Conservation (phyloP, 2,329 filamentous ascomycete species). For the Lomentospora prolificans region DNA sequence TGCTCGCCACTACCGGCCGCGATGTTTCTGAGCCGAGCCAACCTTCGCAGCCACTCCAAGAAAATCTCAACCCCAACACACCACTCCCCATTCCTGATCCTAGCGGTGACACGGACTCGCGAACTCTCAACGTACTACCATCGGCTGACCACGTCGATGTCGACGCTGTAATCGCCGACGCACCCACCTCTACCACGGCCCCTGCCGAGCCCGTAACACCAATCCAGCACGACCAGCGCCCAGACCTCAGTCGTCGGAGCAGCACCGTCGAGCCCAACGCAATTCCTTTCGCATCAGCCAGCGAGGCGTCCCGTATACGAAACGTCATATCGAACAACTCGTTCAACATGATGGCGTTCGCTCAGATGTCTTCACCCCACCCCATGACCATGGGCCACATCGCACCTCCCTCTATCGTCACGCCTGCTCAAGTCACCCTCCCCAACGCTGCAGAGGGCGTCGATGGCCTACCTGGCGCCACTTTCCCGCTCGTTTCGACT, state of each 20-base stretch:
- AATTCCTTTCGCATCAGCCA: slow-evolving; percentile 23
- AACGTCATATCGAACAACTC: slow-evolving; percentile 25
- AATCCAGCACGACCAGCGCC: slow-evolving; percentile 6
- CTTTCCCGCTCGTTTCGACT: slow-evolving; percentile 23
- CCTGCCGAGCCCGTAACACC: slow-evolving; percentile 8
- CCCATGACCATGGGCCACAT: slow-evolving; percentile 18
- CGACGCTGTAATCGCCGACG: slow-evolving; percentile 11
- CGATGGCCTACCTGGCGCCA: slow-evolving; percentile 19
- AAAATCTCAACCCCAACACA: neutral
- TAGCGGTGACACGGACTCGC: neutral
- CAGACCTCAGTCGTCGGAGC: slow-evolving; percentile 11
- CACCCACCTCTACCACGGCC: slow-evolving; percentile 8
- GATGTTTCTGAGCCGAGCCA: slow-evolving; percentile 12
- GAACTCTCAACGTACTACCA: neutral
- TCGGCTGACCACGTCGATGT: neutral
- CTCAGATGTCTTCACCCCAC: slow-evolving; percentile 26
- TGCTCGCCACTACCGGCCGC: slow-evolving; percentile 1
- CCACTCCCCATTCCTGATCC: neutral
- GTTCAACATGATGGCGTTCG: slow-evolving; percentile 36
- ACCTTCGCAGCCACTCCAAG: neutral
- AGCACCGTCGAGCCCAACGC: slow-evolving; percentile 16
- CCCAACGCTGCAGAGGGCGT: slow-evolving; percentile 24
- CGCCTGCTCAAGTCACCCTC: slow-evolving; percentile 34
- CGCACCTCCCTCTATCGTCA: slow-evolving; percentile 31
- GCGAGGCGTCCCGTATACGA: slow-evolving; percentile 21